Base-by-base conservation (phyloP, 345 rosid species). In the Populus pruinosa region DNA sequence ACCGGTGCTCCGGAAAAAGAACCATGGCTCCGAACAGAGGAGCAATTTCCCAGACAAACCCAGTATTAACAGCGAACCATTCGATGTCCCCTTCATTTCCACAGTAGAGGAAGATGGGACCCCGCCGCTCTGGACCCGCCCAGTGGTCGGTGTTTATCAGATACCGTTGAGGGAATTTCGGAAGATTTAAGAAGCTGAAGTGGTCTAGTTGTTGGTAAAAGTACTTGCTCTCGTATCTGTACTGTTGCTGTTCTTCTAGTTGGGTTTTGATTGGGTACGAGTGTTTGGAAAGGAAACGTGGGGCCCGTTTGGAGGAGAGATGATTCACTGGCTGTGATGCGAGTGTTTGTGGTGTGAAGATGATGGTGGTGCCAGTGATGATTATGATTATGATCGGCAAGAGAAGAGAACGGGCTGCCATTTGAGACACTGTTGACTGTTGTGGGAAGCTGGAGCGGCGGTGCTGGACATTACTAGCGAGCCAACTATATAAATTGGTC, bases 11-110 rank as follows among this genome's bases (percentile, higher is more conserved):
- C 0, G 93, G 95, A 81, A 93, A 93, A 71, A 93, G 78, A 71
- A 93, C 89, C 87, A 91, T 82, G 74, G 95, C 97, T 23, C 96
- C 97, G 35, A 93, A 93, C 70, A 63, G 85, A 2, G 97, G 94
- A 17, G 95, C 95, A 18, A 91, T 82, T 17, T 93, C 97, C 97
- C 97, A 93, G 6, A 93, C 75, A 72, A 93, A 91, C 43, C 97
- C 95, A 0, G 94, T 79, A 77, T 93, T 93, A 6, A 77, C 82
- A 17, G 97, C 95, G 83, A 93, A 93, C 97, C 97, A 93, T 43
- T 86, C 93, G 76, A 93, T 93, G 74, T 91, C 91, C 39, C 95
- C 97, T 77, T 93, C 97, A 83, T 93, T 91, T 41, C 97, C 95
- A 73, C 95, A 93, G 85, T 93, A 93, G 72, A 93, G 83, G 84